Evolutionary conservation across 345 rosid species (phyloP).

Genomic region (Citrus medica): DNA sequence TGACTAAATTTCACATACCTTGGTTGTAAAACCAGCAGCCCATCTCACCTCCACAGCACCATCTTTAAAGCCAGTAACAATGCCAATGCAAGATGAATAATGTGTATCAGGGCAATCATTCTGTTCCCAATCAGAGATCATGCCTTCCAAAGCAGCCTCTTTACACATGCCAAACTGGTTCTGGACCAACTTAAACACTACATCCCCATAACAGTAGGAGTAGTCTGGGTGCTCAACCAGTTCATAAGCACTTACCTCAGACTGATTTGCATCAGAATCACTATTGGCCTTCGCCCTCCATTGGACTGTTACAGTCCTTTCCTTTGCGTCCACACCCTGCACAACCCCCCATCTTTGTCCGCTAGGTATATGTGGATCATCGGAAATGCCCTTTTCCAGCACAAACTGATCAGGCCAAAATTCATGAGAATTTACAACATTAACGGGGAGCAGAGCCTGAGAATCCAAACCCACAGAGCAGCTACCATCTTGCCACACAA

Average conservation of each 20-base stretch:
- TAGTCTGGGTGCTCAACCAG: conserved; percentile 83
- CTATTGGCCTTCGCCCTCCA: conserved; percentile 46
- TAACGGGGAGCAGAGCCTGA: conserved; percentile 56
- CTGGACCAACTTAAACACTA: conserved; percentile 50
- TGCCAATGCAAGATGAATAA: conserved; percentile 62
- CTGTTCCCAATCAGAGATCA: conserved; percentile 17
- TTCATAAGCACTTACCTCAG: conserved; percentile 83
- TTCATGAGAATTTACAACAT: conserved; percentile 61
- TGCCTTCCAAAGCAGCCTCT: conserved; percentile 15
- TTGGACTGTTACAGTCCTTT: conserved; percentile 64
- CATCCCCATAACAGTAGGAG: conserved; percentile 62
- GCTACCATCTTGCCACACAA: conserved; percentile 86
- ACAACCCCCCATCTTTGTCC: conserved; percentile 73
- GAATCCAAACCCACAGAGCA: conserved; percentile 53
- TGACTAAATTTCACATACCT: conserved; percentile 42
- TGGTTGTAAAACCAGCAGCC: conserved; percentile 62
- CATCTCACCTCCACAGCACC: conserved; percentile 75
- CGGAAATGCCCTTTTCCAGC: conserved; percentile 50
- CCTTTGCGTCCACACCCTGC: conserved; percentile 62
- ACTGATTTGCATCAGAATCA: conserved; percentile 21
- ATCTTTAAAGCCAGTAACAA: conserved; percentile 63
- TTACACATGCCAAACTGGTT: conserved; percentile 14
- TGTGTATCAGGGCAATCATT: conserved; percentile 24
- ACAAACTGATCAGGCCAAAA: conserved; percentile 95
- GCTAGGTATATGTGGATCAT: conserved; percentile 33